A percentile compares a stretch with the other conserved stretches of the same genome.
These are phyloP conservation scores for Steccherinum ochraceum DNA, from an alignment of 768 basidiomycete species.

Conservation along the genomic window DNA sequence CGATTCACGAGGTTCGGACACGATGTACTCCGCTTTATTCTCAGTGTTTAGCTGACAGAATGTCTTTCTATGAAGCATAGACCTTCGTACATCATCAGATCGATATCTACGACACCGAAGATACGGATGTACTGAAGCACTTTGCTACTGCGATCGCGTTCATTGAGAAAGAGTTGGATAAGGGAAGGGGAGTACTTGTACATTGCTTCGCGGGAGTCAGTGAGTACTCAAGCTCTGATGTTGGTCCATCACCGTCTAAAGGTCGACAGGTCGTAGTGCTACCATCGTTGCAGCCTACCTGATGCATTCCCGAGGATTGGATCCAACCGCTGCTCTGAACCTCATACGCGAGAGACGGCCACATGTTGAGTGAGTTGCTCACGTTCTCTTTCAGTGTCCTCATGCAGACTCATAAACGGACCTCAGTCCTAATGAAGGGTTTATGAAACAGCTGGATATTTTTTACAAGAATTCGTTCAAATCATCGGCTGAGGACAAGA, in stretches of 20 bases:
- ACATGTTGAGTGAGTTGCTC: conserved; percentile 52
- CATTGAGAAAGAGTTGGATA: conserved; percentile 73
- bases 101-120: conserved; percentile 66
- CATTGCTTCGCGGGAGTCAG: conserved; percentile 91
- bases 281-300: conserved; percentile 86
- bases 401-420: no score
- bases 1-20: conserved; percentile 56
- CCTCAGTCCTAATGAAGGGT: conserved; percentile 78
- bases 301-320: conserved; percentile 63
- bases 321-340: conserved; percentile 57
- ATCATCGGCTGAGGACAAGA: conserved; percentile 60
- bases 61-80: conserved; percentile 31
- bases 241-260: neutral
- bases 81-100: conserved; percentile 78
- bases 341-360: conserved; percentile 64
- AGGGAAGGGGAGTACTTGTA: conserved; percentile 72
- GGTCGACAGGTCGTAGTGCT: conserved; percentile 65
- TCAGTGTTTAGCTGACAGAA: conserved; percentile 1
- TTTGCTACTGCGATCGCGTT: conserved; percentile 77
- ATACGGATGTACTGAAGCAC: conserved; percentile 74
- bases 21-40: neutral
- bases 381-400: neutral
- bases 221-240: conserved; percentile 29
- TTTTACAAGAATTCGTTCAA: conserved; percentile 70
- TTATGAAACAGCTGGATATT: conserved; percentile 72